Base-by-base conservation (phyloP, 177 flowering plant genomes). In the Vitis hybrid region DNA sequence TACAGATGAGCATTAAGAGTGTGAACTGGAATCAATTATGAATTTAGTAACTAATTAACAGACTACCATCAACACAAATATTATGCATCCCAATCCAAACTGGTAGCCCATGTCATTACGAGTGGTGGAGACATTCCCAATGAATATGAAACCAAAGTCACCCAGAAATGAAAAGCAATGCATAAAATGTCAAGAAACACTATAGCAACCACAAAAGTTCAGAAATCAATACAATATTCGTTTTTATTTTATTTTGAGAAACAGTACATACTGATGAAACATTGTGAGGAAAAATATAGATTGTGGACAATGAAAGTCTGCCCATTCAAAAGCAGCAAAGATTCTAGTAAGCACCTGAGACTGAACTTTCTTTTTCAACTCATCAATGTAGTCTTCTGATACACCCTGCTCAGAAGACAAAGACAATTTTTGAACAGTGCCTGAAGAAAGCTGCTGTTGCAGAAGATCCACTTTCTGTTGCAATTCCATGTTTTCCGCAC, bases 311-410 rank as follows among this genome's bases (percentile, higher is more conserved):
- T 24, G 27, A 35, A 52, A 9, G 9, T n/a, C 14, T 3, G 9
- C 12, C 14, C 24, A 56, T 61, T 51, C 49, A 56, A 56, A 56
- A 52, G 35, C n/a, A 30, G 59, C 27, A 17, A 27, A 57, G 60
- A 52, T 68, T 21, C 15, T 9, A 54, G 48, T 56, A 82, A 72
- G 82, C 57, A 96, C 99, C 99, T 92, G 92, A 27, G 80, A 73
- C 65, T 87, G 91, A 72, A 86, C 73, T 79, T 90, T 92, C 83
- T 68, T 94, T 79, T 82, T 90, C 79, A 96, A 71, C 71, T 87
- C 99, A 14, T 88, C 88, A 46, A 77, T 67, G 66, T 75, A 81
- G 57, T 89, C 91, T 30, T 86, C 87, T 66, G 87, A 66, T n/a
- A 57, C 67, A 71, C 52, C 52, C 15, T 78, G 81, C 30, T 79